Percentiles rank a stretch among this genome's conserved stretches.
Evolutionary conservation across 2,329 filamentous ascomycete genomes (phyloP).

Genomic region (Beauveria sp.): DNA sequence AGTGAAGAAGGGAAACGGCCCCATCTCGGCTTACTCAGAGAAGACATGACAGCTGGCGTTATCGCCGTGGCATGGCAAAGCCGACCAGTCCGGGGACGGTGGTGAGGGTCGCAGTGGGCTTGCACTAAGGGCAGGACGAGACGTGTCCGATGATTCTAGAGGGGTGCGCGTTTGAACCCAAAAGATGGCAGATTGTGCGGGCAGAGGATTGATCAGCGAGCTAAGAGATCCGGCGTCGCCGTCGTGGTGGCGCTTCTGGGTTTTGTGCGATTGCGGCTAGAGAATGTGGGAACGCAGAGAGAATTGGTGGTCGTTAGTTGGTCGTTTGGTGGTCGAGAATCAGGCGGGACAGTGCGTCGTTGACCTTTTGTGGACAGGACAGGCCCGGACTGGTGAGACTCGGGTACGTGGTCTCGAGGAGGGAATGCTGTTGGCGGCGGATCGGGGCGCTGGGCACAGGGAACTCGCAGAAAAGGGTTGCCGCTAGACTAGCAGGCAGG

Average conservation of each 20-base stretch:
- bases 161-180: not conserved
- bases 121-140: not conserved
- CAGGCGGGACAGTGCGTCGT: not conserved
- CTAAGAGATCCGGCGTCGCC: constrained; percentile 5
- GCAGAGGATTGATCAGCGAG: not conserved
- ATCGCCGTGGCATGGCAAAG: constrained; percentile 2
- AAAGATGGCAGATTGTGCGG: not conserved
- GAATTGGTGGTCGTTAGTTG: not conserved
- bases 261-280: not conserved
- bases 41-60: constrained; percentile 12
- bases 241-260: not conserved
- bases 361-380: not conserved
- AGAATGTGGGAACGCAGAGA: not conserved
- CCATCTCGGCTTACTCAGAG: constrained; percentile 13
- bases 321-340: not conserved
- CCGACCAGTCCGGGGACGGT: constrained; percentile 1
- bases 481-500: not conserved
- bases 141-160: not conserved
- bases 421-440: not conserved
- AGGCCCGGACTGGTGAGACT: constrained; percentile 1
- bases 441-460: not conserved
- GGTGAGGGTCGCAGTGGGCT: not conserved
- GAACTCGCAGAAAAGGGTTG: not conserved
- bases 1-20: not conserved
- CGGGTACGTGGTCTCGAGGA: not conserved